Percentiles rank a stretch among this genome's conserved stretches.
These are phyloP conservation scores for Pneumocystis carinii DNA, from an alignment of 1,139 yeast genomes.

Conservation along the genomic window DNA sequence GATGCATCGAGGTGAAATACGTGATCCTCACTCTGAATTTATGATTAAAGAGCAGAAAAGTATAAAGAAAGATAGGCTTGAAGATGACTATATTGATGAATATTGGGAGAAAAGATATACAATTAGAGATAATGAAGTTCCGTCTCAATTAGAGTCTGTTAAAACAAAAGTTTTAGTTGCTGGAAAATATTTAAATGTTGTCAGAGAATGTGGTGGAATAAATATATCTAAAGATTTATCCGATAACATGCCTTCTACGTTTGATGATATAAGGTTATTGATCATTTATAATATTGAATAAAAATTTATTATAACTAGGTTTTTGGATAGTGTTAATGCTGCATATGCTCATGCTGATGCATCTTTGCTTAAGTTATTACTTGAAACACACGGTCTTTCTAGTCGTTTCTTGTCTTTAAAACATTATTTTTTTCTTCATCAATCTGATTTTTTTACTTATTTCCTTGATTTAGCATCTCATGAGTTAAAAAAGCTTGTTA, in stretches of 20 bases:
- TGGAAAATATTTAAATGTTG: slow-evolving; percentile 70
- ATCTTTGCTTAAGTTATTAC: slow-evolving; percentile 41
- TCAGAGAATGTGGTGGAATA: slow-evolving; percentile 40
- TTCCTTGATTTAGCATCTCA: slow-evolving; percentile 30
- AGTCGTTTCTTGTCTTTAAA: slow-evolving; percentile 25
- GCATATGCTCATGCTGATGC: slow-evolving; percentile 60
- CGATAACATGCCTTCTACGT: slow-evolving; percentile 25
- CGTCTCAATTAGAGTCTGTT: slow-evolving; percentile 45
- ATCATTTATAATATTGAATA: slow-evolving; percentile 5
- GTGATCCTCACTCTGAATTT: slow-evolving; percentile 76
- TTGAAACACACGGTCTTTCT: slow-evolving; percentile 44
- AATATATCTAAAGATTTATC: slow-evolving; percentile 13
- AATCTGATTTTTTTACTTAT: slow-evolving; percentile 34
- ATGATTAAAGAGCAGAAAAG: slow-evolving; percentile 36
- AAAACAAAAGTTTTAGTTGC: slow-evolving; percentile 55
- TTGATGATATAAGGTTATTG: slow-evolving; percentile 36
- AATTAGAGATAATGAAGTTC: slow-evolving; percentile 58
- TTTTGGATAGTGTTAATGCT: slow-evolving; percentile 36
- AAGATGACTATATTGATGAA: slow-evolving; percentile 41
- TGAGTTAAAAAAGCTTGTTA: slow-evolving; percentile 30
- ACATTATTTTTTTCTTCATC: slow-evolving; percentile 43
- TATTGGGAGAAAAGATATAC: slow-evolving; percentile 80
- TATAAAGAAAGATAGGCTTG: slow-evolving; percentile 31
- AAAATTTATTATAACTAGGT: slow-evolving; percentile 15
- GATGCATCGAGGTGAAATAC: slow-evolving; percentile 59